These are phyloP conservation scores for Rhizopogon vinicolor DNA, from an alignment of 768 basidiomycete species.

Conservation along the genomic window DNA sequence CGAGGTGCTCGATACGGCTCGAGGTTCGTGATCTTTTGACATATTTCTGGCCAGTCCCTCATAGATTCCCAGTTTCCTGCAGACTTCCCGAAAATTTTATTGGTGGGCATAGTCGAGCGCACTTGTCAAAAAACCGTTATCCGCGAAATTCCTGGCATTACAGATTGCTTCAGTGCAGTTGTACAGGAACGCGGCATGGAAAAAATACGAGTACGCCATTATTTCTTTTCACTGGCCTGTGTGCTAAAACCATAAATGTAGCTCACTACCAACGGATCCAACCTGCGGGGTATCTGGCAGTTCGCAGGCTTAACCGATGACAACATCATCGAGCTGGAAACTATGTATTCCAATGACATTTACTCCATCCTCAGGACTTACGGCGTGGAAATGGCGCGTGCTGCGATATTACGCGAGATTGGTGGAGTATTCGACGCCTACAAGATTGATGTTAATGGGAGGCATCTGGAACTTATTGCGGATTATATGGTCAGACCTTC, in stretches of 20 bases:
- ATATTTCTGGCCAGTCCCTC: background rate
- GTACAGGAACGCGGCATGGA: conserved; percentile 53
- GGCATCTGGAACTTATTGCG: conserved; percentile 95
- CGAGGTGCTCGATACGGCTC: conserved; percentile 72
- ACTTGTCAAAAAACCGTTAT: conserved; percentile 81
- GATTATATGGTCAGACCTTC: conserved; percentile 88
- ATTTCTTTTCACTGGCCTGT: background rate
- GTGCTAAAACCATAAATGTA: conserved; percentile 22
- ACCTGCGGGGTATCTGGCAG: conserved; percentile 85
- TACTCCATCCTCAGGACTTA: conserved; percentile 88
- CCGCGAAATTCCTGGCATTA: conserved; percentile 86
- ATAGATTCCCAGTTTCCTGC: conserved; percentile 63
- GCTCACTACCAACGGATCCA: conserved; percentile 91
- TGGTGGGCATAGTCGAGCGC: conserved; percentile 90
- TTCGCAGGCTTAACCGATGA: conserved; percentile 51
- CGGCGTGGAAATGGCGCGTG: conserved; percentile 95
- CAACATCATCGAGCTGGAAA: conserved; percentile 68
- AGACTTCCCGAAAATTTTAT: conserved; percentile 86
- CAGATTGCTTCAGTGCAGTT: conserved; percentile 68
- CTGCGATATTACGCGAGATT: conserved; percentile 88
- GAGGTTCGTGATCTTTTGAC: conserved; percentile 47
- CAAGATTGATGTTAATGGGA: conserved; percentile 90
- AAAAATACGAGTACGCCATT: conserved; percentile 37
- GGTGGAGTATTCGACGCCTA: conserved; percentile 90
- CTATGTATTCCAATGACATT: conserved; percentile 92